A percentile compares a stretch with the other conserved stretches of the same genome.
Evolutionary conservation across 73 alveolate genomes (phyloP).

Genomic region (Diophrys sp.): DNA sequence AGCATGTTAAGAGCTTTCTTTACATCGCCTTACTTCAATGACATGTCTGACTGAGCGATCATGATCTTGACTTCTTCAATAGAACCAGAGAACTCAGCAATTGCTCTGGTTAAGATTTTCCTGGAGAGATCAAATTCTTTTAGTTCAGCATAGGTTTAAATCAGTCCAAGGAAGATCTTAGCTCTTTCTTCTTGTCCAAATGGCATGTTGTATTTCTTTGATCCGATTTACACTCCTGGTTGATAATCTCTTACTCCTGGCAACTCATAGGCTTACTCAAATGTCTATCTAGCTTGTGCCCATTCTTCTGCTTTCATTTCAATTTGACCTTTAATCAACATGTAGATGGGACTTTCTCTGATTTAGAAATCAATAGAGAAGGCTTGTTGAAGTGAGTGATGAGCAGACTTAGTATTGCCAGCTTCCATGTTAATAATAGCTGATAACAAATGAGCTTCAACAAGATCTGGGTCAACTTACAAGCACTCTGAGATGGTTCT

Average conservation of each 20-base stretch:
- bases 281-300: constrained; percentile 59
- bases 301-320: constrained; percentile 64
- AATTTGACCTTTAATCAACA: constrained; percentile 83
- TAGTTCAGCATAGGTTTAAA: constrained; percentile 61
- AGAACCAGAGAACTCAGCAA: constrained; percentile 82
- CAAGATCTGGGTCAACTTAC: constrained; percentile 77
- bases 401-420: constrained; percentile 69
- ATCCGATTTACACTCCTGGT: constrained; percentile 20
- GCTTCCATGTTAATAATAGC: constrained; percentile 76
- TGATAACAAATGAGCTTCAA: constrained; percentile 78
- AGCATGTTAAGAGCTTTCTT: constrained; percentile 69
- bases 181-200: constrained; percentile 77
- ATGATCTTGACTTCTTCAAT: constrained; percentile 79
- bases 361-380: constrained; percentile 80
- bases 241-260: constrained; percentile 58
- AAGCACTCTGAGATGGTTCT: constrained; percentile 59
- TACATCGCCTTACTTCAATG: constrained; percentile 91
- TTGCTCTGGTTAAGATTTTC: constrained; percentile 77
- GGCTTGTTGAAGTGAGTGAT: constrained; percentile 77
- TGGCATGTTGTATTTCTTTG: constrained; percentile 52
- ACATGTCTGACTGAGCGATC: constrained; percentile 85
- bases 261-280: constrained; percentile 60
- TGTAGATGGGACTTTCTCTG: constrained; percentile 84
- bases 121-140: constrained; percentile 67
- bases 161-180: constrained; percentile 63